Evolutionary conservation across 768 basidiomycete species (phyloP).

Genomic region (Hysterangium stoloniferum): DNA sequence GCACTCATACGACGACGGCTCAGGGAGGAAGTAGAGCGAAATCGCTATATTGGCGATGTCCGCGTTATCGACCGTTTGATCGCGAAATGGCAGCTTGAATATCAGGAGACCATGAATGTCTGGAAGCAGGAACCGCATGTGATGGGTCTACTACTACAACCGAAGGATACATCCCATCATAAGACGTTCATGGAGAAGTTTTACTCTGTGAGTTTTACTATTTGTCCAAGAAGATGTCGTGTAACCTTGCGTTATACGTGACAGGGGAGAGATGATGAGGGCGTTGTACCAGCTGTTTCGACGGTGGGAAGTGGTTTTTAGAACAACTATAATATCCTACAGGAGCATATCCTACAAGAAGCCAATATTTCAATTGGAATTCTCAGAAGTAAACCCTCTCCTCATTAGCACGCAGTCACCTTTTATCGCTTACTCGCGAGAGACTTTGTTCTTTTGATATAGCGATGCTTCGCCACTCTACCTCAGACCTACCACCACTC

Average conservation of each 20-base stretch:
- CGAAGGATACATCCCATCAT: conserved; percentile 37
- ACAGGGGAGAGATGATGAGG: conserved; percentile 10
- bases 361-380: no score
- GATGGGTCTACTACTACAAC: conserved; percentile 56
- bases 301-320: conserved; percentile 2
- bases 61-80: conserved; percentile 80
- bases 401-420: no score
- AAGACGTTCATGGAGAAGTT: conserved; percentile 77
- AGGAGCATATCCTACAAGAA: no score
- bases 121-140: conserved; percentile 89
- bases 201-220: conserved; percentile 51
- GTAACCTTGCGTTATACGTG: neutral
- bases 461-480: no score
- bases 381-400: no score
- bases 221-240: neutral
- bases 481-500: no score
- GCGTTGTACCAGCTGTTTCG: conserved; percentile 6
- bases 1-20: conserved; percentile 73
- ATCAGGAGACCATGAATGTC: conserved; percentile 89
- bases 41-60: conserved; percentile 74
- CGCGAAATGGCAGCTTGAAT: conserved; percentile 78
- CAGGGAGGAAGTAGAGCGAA: conserved; percentile 79
- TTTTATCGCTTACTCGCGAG: no score
- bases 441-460: no score
- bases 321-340: neutral